Base-by-base conservation (phyloP, 495 filamentous ascomycete genomes). In the Usnea hakonensis region DNA sequence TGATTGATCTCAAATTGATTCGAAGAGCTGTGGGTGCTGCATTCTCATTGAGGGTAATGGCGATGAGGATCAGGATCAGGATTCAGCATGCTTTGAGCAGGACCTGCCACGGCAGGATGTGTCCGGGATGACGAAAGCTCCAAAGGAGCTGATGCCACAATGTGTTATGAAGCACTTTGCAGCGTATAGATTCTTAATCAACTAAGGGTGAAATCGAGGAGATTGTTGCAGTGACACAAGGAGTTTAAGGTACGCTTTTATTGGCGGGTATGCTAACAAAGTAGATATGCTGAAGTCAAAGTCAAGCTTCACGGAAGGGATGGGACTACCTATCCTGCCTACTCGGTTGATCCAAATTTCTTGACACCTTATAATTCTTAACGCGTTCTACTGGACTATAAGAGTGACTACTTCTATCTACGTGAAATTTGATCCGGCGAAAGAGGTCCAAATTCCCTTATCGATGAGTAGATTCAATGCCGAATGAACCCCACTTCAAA, bases 251-350 rank as follows among this genome's bases (percentile, higher is more conserved):
- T 35, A 19, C 52, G 14, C n/a, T 14, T 40, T 17, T 14, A 9
- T 35, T 30, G 46, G n/a, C 36, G 23, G n/a, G 21, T 10, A 0
- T 33, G 21, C 6, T 17, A 43, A 23, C 11, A n/a, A 9, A 40
- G 36, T 36, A 40, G 55, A 43, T 57, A 38, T 43, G 14, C 33
- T 43, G 36, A 26, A 48, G n/a, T n/a, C 23, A 23, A 37, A 40
- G 19, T 14, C 46, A 54, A 54, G 46, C 46, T 60, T 60, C 58
- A 46, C 58, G 48, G 46, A 61, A 36, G 54, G 30, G 28, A 55
- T 16, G 35, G 36, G 35, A 37, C 53, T 23, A 37, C 55, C 36
- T 40, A 37, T 43, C 36, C 38, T 30, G 7, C 32, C 2, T 53
- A 26, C 26, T 60, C 26, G 46, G 9, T n/a, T 10, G 17, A 26